Base-by-base conservation (phyloP, 139 green algal species). In the Haematococcus sp. region DNA sequence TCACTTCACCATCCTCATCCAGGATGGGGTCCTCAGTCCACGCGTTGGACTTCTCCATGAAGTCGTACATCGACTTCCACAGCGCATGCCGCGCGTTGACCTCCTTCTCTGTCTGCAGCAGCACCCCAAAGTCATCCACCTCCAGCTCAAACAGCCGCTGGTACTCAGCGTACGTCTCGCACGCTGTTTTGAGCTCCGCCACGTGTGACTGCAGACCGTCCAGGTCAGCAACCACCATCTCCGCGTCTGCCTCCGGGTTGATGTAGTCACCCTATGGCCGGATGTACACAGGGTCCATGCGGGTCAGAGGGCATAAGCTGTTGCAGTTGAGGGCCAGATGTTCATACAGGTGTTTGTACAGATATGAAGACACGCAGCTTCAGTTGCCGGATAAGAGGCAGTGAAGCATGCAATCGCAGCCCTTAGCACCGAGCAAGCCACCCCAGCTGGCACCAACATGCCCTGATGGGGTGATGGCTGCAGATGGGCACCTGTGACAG, bases 1-100 rank as follows among this genome's bases (percentile, higher is more conserved):
- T 40, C 56, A 76, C 69, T 2, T 67, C 63, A 63, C 79, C 74
- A 13, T 79, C 75, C 33, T 84, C 81, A 64, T 89, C 82, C 63
- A 93, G 73, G 34, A 94, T 72, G 28, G 86, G 68, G 46, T 88
- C 84, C 58, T 89, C 84, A 19, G 87, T 91, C 90, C 88, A 93
- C 23, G 81, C 78, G 67, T 80, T 74, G 54, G 65, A 79, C 65
- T 88, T 88, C 61, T 90, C 81, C 61, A 89, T 82, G 68, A 91
- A 91, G 56, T 90, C 84, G 56, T 76, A 66, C 52, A 94, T 76
- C 20, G 71, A 76, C 60, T 89, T 87, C 89, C 89, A 92, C 22
- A 91, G 75, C 81, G 76, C 44, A 76, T 88, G 84, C 52, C 81
- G 80, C 40, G 74, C 71, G 56, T 87, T 83, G 27, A 71, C 76